Percentiles rank a stretch among this genome's conserved stretches.
These are phyloP conservation scores for Solanum okadae DNA, from an alignment of 257 asterid species.

Conservation along the genomic window DNA sequence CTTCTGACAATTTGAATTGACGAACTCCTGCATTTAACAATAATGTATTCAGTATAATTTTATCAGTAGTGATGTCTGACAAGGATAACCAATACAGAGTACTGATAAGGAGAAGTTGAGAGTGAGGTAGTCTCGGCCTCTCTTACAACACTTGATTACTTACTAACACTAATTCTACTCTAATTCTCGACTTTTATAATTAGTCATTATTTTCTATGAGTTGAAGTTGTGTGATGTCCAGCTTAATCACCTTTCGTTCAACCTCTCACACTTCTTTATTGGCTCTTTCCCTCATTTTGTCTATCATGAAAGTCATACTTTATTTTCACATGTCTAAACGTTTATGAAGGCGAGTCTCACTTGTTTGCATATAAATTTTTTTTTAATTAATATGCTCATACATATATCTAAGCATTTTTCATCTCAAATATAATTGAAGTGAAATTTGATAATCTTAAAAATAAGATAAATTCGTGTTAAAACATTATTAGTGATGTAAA, in stretches of 20 bases:
- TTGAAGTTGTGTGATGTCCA: too few relatives aligned
- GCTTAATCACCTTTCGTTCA: too few relatives aligned
- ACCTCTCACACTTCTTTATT: neutral
- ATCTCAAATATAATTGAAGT: neutral
- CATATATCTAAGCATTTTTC: neutral
- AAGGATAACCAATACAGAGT: neutral
- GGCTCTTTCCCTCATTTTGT: rapidly evolving
- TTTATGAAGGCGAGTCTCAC: rapidly evolving
- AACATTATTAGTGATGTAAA: neutral
- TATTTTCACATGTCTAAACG: rapidly evolving
- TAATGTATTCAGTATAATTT: neutral
- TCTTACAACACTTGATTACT: too few relatives aligned
- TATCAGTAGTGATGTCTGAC: rapidly evolving
- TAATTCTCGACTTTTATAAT: too few relatives aligned
- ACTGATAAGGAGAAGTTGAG: neutral
- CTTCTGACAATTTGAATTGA: neutral
- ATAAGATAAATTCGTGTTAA: neutral
- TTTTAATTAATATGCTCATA: too few relatives aligned
- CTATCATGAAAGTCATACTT: neutral
- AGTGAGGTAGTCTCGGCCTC: neutral
- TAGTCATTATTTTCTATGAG: too few relatives aligned
- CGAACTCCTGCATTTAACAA: neutral
- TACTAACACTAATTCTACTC: neutral
- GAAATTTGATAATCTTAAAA: neutral
- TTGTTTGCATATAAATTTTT: too few relatives aligned